These are phyloP conservation scores for Botrytis fragariae DNA, from an alignment of 2,329 filamentous ascomycete genomes.

Conservation along the genomic window DNA sequence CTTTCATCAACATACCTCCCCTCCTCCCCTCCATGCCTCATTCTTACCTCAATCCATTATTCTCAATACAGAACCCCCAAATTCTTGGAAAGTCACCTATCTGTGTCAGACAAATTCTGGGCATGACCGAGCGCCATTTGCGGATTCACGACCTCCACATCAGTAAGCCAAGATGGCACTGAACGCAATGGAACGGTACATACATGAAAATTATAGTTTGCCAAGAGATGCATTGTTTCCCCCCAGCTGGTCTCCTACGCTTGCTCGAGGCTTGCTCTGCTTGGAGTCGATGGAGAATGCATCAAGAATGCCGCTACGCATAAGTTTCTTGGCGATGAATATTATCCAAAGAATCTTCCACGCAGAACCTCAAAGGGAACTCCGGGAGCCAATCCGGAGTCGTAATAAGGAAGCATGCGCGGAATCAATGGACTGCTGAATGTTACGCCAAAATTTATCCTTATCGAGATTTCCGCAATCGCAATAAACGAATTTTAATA, in stretches of 20 bases:
- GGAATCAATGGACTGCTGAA: not conserved
- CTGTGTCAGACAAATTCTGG: constrained; percentile 16
- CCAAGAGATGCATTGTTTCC: constrained; percentile 11
- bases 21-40: not conserved
- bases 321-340: constrained; percentile 1
- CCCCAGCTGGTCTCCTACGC: not conserved
- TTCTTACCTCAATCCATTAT: constrained; percentile 1
- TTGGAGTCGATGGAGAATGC: not conserved
- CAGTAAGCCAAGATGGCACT: constrained; percentile 17
- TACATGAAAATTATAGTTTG: constrained; percentile 7
- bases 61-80: not conserved
- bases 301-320: not conserved
- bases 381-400: constrained; percentile 13
- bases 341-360: constrained; percentile 11
- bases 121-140: constrained; percentile 5
- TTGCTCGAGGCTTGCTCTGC: not conserved
- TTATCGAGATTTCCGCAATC: not conserved
- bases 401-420: constrained; percentile 1
- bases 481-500: not conserved
- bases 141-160: constrained; percentile 15
- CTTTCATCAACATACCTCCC: not conserved
- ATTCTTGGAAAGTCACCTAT: constrained; percentile 9
- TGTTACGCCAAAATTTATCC: not conserved
- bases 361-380: constrained; percentile 2
- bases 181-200: not conserved